Evolutionary conservation across 768 basidiomycete genomes (phyloP).

Genomic region (Termitomyces sp.): DNA sequence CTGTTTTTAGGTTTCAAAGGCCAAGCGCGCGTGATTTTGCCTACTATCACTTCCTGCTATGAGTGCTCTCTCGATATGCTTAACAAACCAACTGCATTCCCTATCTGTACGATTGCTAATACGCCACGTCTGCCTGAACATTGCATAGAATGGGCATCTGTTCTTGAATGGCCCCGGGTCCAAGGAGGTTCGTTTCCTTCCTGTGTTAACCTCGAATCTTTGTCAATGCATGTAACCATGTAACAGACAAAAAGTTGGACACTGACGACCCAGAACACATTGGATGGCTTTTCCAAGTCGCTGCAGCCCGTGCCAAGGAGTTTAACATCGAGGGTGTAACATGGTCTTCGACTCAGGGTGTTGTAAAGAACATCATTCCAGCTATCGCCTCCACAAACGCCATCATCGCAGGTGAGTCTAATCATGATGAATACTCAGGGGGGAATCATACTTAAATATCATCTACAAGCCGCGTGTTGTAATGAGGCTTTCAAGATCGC

Average conservation of each 20-base stretch:
- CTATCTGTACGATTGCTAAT: conserved; percentile 98
- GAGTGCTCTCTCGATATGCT: conserved; percentile 99
- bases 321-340: conserved; percentile 99
- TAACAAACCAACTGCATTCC: conserved; percentile 95
- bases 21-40: conserved; percentile 95
- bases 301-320: conserved; percentile 80
- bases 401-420: conserved; percentile 78
- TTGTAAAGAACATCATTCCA: conserved; percentile 99
- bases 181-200: conserved; percentile 63
- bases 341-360: conserved; percentile 96
- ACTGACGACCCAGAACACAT: conserved; percentile 98
- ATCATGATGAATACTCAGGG: conserved; percentile 14
- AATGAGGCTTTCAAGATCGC: conserved; percentile 99
- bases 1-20: conserved; percentile 85
- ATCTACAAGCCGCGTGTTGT: conserved; percentile 82
- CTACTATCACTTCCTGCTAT: conserved; percentile 93
- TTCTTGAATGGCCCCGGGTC: conserved; percentile 96
- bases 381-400: conserved; percentile 99
- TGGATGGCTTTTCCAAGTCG: conserved; percentile 83
- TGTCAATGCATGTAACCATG: conserved; percentile 3
- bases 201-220: background rate
- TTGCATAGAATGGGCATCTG: conserved; percentile 99
- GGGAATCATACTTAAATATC: background rate
- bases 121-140: conserved; percentile 98
- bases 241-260: conserved; percentile 89